These are phyloP conservation scores for Beauveria asiatica DNA, from an alignment of 2,329 filamentous ascomycete species.

Conservation along the genomic window DNA sequence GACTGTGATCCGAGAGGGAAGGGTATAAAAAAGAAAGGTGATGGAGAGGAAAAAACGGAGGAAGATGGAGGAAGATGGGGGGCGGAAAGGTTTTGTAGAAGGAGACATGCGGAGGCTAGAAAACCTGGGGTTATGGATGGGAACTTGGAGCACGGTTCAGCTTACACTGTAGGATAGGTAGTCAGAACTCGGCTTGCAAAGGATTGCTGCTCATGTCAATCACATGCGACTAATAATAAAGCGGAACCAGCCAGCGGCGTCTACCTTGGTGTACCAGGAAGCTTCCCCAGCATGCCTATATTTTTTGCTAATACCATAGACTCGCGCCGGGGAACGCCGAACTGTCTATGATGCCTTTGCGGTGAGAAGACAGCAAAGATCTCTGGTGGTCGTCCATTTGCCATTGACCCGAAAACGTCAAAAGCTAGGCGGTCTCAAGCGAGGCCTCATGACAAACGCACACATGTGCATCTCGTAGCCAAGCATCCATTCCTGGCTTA, in stretches of 20 bases:
- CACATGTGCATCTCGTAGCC: neutral
- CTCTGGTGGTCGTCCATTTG: neutral
- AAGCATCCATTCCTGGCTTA: neutral
- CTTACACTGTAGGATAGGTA: neutral
- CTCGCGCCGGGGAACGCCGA: neutral
- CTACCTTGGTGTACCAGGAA: neutral
- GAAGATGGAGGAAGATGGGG: neutral
- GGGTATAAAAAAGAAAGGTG: constrained; percentile 4
- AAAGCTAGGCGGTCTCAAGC: neutral
- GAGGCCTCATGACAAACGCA: neutral
- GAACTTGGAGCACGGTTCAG: neutral
- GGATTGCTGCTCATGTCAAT: constrained; percentile 6
- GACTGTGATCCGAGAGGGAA: neutral
- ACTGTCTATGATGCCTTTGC: neutral
- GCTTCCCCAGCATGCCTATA: neutral
- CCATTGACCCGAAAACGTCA: neutral
- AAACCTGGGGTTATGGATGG: constrained; percentile 9
- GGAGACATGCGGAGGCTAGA: constrained; percentile 3
- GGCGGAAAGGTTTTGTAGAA: constrained; percentile 11
- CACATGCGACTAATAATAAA: constrained; percentile 10
- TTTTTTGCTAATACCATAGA: neutral
- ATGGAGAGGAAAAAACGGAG: neutral
- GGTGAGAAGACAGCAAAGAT: neutral
- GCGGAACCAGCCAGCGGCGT: neutral
- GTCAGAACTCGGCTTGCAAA: constrained; percentile 2